Conservation (phyloP, 2,329 filamentous ascomycete genomes). For the Fusarium sp. region DNA sequence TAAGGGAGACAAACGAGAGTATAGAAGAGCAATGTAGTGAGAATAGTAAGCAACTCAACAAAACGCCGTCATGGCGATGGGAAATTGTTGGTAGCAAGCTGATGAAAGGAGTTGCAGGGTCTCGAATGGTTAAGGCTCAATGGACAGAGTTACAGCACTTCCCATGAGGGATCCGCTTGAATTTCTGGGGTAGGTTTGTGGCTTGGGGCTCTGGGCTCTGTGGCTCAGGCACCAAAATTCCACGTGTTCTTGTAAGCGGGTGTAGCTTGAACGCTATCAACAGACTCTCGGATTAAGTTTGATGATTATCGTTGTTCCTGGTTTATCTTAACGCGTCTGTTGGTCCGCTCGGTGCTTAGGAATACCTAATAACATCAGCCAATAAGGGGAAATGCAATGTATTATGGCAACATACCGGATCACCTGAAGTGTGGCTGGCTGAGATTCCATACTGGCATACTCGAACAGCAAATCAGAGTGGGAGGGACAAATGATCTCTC, state of each 20-base stretch:
- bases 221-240: slow-evolving; percentile 29
- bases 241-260: slow-evolving; percentile 11
- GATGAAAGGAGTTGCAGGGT: slow-evolving; percentile 46
- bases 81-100: slow-evolving; percentile 23
- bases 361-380: too few relatives aligned
- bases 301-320: too few relatives aligned
- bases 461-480: too few relatives aligned
- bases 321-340: too few relatives aligned
- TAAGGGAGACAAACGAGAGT: slow-evolving; percentile 10
- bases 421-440: too few relatives aligned
- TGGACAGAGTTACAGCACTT: slow-evolving; percentile 38
- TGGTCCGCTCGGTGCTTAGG: too few relatives aligned
- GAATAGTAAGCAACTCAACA: slow-evolving; percentile 25
- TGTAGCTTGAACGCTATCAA: slow-evolving; percentile 2
- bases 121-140: slow-evolving; percentile 3
- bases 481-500: too few relatives aligned
- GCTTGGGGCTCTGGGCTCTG: slow-evolving; percentile 19
- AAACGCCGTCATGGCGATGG: slow-evolving; percentile 33
- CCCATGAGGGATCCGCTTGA: slow-evolving; percentile 18
- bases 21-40: not conserved
- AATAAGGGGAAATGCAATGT: too few relatives aligned
- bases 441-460: too few relatives aligned
- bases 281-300: not conserved
- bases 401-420: too few relatives aligned
- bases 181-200: slow-evolving; percentile 40